Evolutionary conservation across 352 stramenopile genomes (phyloP).

Genomic region (Pythium guiyangense): DNA sequence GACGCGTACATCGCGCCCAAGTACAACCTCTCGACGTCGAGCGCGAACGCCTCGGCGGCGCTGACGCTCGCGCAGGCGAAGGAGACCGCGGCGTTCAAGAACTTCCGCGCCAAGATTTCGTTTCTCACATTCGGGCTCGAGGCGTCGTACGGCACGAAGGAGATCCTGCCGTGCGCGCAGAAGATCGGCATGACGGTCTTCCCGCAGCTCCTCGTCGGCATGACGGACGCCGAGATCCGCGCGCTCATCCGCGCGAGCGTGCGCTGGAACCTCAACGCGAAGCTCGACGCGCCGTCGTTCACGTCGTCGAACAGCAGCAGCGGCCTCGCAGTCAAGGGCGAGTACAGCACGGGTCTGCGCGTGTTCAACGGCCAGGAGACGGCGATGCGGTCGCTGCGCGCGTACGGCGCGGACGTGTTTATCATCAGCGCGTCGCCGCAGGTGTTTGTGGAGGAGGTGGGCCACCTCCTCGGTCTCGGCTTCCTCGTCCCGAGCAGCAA

Average conservation of each 20-base stretch:
- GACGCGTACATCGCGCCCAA: constrained; percentile 41
- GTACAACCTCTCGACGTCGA: constrained; percentile 29
- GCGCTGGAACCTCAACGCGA: constrained; percentile 52
- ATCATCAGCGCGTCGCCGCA: constrained; percentile 63
- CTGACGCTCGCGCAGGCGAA: too few relatives aligned
- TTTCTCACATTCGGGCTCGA: constrained; percentile 48
- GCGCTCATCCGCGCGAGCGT: constrained; percentile 39
- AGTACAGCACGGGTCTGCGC: too few relatives aligned
- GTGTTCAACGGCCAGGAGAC: too few relatives aligned
- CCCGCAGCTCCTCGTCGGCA: constrained; percentile 47
- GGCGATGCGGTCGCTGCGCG: constrained; percentile 52
- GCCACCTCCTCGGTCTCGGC: constrained; percentile 34
- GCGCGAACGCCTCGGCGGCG: constrained; percentile 17
- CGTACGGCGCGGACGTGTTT: constrained; percentile 38
- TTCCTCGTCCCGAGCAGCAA: constrained; percentile 48
- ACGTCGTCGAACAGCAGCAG: too few relatives aligned
- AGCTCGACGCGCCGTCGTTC: too few relatives aligned
- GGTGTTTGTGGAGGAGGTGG: constrained; percentile 45
- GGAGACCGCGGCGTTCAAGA: constrained; percentile 35
- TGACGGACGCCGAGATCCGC: constrained; percentile 49
- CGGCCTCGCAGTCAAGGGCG: too few relatives aligned
- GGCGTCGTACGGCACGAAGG: constrained; percentile 37
- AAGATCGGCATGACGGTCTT: constrained; percentile 56
- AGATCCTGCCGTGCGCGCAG: constrained; percentile 28
- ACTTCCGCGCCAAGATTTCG: constrained; percentile 53